Percentiles rank a stretch among this genome's conserved stretches.
Evolutionary conservation across 441 rosid genomes (phyloP).

Genomic region (Adansonia gregorii): DNA sequence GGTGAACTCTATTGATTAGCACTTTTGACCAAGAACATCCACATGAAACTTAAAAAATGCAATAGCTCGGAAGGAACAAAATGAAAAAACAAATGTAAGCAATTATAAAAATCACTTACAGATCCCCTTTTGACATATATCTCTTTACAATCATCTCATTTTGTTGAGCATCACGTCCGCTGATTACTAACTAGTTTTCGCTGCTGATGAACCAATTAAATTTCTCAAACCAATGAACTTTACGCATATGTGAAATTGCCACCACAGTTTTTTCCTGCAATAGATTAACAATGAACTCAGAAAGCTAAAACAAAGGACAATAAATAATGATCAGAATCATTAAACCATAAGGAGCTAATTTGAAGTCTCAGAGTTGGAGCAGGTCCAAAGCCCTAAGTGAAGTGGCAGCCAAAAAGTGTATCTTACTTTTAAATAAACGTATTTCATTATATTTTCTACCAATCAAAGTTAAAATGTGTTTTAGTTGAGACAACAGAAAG

Average conservation of each 20-base stretch:
- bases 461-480: neutral
- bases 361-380: constrained; percentile 5
- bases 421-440: constrained; percentile 3
- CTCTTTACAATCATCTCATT: constrained; percentile 99
- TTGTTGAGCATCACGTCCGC: constrained; percentile 98
- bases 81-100: neutral
- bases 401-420: constrained; percentile 2
- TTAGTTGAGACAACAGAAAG: constrained; percentile 16
- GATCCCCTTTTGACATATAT: constrained; percentile 97
- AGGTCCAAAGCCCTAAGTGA: constrained; percentile 9
- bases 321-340: constrained; percentile 5
- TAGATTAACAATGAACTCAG: constrained; percentile 21
- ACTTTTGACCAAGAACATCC: constrained; percentile 3
- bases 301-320: constrained; percentile 1
- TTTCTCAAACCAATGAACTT: constrained; percentile 99
- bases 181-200: constrained; percentile 87
- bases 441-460: constrained; percentile 13
- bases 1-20: neutral
- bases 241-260: constrained; percentile 88
- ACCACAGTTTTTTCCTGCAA: constrained; percentile 91
- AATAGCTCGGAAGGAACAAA: neutral
- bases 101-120: constrained; percentile 57
- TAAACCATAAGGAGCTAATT: neutral
- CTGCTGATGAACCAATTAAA: constrained; percentile 98
- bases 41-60: neutral